These are phyloP conservation scores for Mycena polygramma DNA, from an alignment of 768 basidiomycete genomes.

Conservation along the genomic window DNA sequence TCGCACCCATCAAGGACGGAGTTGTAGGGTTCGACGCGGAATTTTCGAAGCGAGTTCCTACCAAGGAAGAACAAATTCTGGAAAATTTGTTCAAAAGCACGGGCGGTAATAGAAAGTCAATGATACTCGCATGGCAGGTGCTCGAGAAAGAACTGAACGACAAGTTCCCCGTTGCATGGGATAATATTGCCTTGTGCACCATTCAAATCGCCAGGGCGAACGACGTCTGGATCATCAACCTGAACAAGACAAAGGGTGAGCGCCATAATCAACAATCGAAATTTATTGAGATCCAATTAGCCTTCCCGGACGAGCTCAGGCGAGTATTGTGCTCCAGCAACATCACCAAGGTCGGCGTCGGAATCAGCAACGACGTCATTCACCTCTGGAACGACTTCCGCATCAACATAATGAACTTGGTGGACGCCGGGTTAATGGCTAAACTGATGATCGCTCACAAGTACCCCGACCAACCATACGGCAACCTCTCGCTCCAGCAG, in stretches of 20 bases:
- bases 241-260: background rate
- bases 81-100: background rate
- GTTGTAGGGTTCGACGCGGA: slow-evolving; percentile 5
- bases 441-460: background rate
- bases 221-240: background rate
- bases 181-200: background rate
- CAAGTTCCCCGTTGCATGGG: background rate
- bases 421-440: slow-evolving; percentile 6
- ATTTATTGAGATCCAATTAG: background rate
- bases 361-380: background rate
- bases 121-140: background rate
- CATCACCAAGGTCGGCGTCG: slow-evolving; percentile 3
- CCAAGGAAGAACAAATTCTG: background rate
- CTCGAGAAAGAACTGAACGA: background rate
- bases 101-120: background rate
- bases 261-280: background rate
- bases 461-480: background rate
- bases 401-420: background rate
- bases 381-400: background rate
- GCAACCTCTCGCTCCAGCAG: background rate
- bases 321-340: background rate
- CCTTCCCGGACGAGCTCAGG: background rate
- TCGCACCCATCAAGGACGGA: background rate
- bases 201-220: background rate
- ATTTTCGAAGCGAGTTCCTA: background rate